Conservation (phyloP, 1,284 basidiomycete species). For the Psilocybe mexicana region DNA sequence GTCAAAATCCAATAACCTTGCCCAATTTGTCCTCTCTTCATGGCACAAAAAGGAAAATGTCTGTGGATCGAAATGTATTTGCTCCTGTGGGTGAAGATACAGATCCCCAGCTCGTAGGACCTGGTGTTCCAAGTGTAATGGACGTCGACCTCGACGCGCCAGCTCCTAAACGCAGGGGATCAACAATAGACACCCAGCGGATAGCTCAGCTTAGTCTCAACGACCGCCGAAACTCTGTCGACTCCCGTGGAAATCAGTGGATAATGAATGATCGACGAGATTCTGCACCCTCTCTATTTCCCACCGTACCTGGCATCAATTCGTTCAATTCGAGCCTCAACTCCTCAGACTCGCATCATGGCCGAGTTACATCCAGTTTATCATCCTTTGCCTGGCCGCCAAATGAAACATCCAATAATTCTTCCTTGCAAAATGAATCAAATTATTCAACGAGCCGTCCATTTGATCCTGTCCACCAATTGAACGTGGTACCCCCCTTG, state of each 20-base stretch:
- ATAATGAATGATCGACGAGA: conserved; percentile 68
- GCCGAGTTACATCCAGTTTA: conserved; percentile 60
- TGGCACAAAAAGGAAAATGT: conserved; percentile 81
- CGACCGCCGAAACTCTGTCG: conserved; percentile 75
- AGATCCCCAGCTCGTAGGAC: conserved; percentile 68
- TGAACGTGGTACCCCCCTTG: conserved; percentile 56
- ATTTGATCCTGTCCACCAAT: conserved; percentile 40
- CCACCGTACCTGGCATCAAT: conserved; percentile 58
- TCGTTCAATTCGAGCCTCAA: conserved; percentile 60
- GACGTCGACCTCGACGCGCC: conserved; percentile 62
- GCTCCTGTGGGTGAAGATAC: conserved; percentile 55
- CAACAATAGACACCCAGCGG: conserved; percentile 71
- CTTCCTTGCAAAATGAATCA: conserved; percentile 35
- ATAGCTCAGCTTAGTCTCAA: conserved; percentile 71
- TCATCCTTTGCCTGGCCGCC: conserved; percentile 72
- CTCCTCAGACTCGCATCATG: conserved; percentile 56
- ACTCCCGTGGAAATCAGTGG: conserved; percentile 51
- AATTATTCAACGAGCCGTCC: conserved; percentile 34
- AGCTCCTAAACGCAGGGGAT: conserved; percentile 76
- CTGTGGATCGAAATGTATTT: conserved; percentile 57
- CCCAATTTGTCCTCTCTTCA: conserved; percentile 42
- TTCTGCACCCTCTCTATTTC: conserved; percentile 66
- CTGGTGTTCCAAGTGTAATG: conserved; percentile 59
- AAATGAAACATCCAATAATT: conserved; percentile 39
- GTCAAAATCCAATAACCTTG: conserved; percentile 43